Evolutionary conservation across 73 alveolate species (phyloP).

Genomic region (Stentor roeselii): DNA sequence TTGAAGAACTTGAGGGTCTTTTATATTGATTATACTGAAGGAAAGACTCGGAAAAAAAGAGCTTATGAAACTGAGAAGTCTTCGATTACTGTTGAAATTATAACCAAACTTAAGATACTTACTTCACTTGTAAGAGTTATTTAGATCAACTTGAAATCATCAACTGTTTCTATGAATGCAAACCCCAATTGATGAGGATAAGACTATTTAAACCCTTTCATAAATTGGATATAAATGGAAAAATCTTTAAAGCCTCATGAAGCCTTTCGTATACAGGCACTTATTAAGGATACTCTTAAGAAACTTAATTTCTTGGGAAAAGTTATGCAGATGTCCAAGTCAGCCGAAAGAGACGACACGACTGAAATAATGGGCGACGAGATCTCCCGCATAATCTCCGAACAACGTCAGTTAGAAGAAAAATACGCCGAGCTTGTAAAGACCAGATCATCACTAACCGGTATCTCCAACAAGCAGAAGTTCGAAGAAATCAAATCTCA

Average conservation of each 20-base stretch:
- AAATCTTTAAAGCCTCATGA: neutral
- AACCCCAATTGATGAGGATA: too few species aligned
- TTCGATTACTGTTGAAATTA: conserved; percentile 5
- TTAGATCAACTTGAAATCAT: too few species aligned
- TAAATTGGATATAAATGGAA: conserved; percentile 18
- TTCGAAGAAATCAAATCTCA: conserved; percentile 48
- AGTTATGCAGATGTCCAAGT: conserved; percentile 39
- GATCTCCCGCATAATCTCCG: conserved; percentile 65
- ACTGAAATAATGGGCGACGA: conserved; percentile 76
- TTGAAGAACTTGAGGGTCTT: conserved; percentile 14
- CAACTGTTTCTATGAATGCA: too few species aligned
- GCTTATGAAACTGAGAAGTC: neutral
- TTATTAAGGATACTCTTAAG: conserved; percentile 27
- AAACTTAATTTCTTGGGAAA: conserved; percentile 58
- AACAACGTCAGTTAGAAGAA: conserved; percentile 59
- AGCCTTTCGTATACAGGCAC: neutral
- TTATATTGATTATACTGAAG: conserved; percentile 22
- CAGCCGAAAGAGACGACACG: conserved; percentile 60
- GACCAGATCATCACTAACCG: conserved; percentile 57
- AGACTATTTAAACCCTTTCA: neutral
- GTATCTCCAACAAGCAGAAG: conserved; percentile 55
- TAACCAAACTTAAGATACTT: neutral
- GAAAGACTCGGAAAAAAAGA: conserved; percentile 20
- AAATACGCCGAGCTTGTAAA: conserved; percentile 59
- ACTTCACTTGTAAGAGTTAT: conserved; percentile 12